Conservation (phyloP, 148 eudicot genomes). For the Amaranthus palmeri region DNA sequence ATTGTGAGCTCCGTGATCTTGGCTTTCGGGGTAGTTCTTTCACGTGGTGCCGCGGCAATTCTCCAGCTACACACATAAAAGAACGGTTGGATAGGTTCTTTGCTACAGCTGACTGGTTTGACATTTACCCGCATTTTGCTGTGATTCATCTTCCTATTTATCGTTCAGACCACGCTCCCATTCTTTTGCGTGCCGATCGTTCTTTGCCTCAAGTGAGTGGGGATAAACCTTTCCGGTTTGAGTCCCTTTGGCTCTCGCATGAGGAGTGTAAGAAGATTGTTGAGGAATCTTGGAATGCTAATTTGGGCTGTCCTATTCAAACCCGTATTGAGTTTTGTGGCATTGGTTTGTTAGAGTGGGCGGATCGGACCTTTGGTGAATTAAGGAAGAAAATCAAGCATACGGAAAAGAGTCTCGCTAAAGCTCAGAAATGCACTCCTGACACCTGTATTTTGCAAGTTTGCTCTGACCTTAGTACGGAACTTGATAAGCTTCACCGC, state of each 20-base stretch:
- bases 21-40: not conserved
- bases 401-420: not conserved
- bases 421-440: not conserved
- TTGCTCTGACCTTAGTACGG: not conserved
- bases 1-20: not conserved
- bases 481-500: not conserved
- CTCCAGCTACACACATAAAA: too few relatives aligned
- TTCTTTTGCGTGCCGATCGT: not conserved
- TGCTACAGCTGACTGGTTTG: not conserved
- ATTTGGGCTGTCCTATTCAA: not conserved
- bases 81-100: not conserved
- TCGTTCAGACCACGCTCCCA: not conserved
- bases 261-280: not conserved
- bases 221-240: not conserved
- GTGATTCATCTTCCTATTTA: not conserved
- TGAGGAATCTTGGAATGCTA: not conserved
- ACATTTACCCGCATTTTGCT: not conserved
- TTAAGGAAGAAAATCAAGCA: not conserved
- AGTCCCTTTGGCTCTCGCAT: not conserved
- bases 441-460: not conserved
- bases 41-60: not conserved
- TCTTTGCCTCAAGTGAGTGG: rapidly evolving
- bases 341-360: not conserved
- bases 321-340: not conserved
- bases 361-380: not conserved